These are phyloP conservation scores for Sarocladiaceae sp. DNA, from an alignment of 2,329 filamentous ascomycete genomes.

Conservation along the genomic window DNA sequence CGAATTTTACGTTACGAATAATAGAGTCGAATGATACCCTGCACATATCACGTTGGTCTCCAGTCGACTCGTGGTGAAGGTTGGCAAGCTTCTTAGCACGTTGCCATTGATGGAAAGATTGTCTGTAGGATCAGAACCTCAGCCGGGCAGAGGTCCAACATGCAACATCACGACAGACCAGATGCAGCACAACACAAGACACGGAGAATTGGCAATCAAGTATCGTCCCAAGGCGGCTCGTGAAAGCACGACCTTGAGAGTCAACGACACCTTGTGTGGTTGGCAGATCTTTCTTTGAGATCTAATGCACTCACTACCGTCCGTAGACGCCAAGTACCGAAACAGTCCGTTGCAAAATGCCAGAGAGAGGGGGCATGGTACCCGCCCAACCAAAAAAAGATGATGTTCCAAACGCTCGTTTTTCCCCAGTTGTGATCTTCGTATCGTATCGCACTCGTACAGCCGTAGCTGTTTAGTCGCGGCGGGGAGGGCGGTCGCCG, in stretches of 20 bases:
- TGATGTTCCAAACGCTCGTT: slow-evolving; percentile 25
- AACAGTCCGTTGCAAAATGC: slow-evolving; percentile 36
- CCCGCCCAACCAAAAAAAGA: slow-evolving; percentile 19
- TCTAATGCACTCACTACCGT: slow-evolving; percentile 55
- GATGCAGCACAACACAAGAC: slow-evolving; percentile 11
- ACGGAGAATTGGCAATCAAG: slow-evolving; percentile 78
- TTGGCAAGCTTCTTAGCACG: not conserved
- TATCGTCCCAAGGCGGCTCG: slow-evolving; percentile 58
- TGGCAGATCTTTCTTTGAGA: slow-evolving; percentile 56
- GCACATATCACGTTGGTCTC: not conserved
- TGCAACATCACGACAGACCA: not conserved
- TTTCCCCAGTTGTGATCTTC: slow-evolving; percentile 19
- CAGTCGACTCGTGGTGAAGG: not conserved
- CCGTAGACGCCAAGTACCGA: slow-evolving; percentile 51
- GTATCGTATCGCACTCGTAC: slow-evolving; percentile 13
- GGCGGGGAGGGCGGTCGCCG: slow-evolving; percentile 53
- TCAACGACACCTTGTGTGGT: slow-evolving; percentile 85
- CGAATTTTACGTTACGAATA: slow-evolving; percentile 10
- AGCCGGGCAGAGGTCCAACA: not conserved
- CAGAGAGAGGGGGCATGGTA: slow-evolving; percentile 24
- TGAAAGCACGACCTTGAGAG: slow-evolving; percentile 43
- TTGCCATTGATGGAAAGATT: slow-evolving; percentile 2
- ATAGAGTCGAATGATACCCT: slow-evolving; percentile 8
- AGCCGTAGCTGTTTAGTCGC: slow-evolving; percentile 32
- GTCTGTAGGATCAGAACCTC: slow-evolving; percentile 2